Base-by-base conservation (phyloP, 2,329 filamentous ascomycete genomes). In the Colletotrichum orchidophilum region DNA sequence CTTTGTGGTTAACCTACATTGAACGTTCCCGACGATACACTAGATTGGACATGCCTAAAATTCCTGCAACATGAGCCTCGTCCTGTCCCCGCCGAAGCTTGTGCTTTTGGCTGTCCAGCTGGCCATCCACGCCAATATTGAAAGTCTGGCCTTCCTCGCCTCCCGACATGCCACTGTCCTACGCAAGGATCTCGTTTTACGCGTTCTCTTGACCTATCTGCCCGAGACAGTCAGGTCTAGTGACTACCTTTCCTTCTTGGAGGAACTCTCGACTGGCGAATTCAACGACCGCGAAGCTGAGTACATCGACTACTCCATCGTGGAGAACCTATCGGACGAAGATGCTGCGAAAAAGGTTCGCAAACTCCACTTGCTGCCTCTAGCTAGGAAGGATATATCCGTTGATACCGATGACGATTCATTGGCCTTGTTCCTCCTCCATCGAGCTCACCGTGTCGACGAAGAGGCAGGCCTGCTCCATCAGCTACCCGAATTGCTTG, bases 141-240 rank as follows among this genome's bases (percentile, higher is more conserved):
- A 86, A 75, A 86, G 87, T 74, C 83, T 96, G 71, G 86, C 87
- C 67, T 84, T 84, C 63, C 84, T 96, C 73, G 86, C 89, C 63
- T 84, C 87, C 26, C 83, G 85, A 49, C 83, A 93, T 75, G 81
- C 82, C 63, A 83, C 87, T 65, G 85, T 91, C 46, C 84, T 96
- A 65, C 85, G 87, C 31, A 86, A 88, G 54, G 89, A 93, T 67
- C 83, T 94, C 15, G 78, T 94, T 27, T 85, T 96, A 69, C 90
- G 92, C 54, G 90, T 96, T 63, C 82, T 97, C 26, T 86, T 97
- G 55, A 94, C 92, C 24, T 94, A 92, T 77, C 86, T 97, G 1
- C 94, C 94, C 29, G 93, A 96, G 80, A 91, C 88, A 53, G 78
- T 90, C 5, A 87, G 88, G 5, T 90, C 94, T 5, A 81, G 81